Percentiles rank a stretch among this genome's conserved stretches.
Evolutionary conservation across 1,284 basidiomycete genomes (phyloP).

Genomic region (Meira miltonrushii): DNA sequence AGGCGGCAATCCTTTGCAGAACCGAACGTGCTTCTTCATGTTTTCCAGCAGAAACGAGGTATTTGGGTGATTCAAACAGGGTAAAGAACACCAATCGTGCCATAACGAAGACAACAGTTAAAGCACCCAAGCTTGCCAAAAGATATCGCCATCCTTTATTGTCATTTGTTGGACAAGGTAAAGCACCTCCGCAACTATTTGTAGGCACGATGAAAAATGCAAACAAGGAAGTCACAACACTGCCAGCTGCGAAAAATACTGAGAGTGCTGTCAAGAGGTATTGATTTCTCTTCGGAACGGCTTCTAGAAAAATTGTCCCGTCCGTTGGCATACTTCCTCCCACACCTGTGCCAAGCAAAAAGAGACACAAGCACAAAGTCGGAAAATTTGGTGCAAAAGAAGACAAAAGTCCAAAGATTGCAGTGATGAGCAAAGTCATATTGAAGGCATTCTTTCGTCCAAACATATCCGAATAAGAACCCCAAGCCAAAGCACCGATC

Average conservation of each 20-base stretch:
- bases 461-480: conserved; percentile 50
- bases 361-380: conserved; percentile 70
- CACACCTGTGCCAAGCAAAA: conserved; percentile 83
- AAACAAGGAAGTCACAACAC: conserved; percentile 26
- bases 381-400: conserved; percentile 70
- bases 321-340: conserved; percentile 84
- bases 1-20: conserved; percentile 34
- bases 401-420: conserved; percentile 78
- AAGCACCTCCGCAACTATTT: conserved; percentile 1
- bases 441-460: conserved; percentile 88
- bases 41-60: conserved; percentile 31
- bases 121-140: conserved; percentile 17
- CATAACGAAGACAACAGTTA: conserved; percentile 75
- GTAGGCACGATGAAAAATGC: conserved; percentile 30
- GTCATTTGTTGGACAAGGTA: neutral
- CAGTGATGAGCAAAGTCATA: conserved; percentile 79
- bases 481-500: conserved; percentile 69
- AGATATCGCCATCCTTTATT: conserved; percentile 28
- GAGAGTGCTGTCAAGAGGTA: conserved; percentile 92
- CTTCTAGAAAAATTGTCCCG: conserved; percentile 86
- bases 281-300: conserved; percentile 82
- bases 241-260: conserved; percentile 61
- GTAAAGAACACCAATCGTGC: conserved; percentile 77
- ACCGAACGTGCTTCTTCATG: conserved; percentile 35
- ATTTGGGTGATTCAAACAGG: conserved; percentile 77